Conservation (phyloP, 2,329 filamentous ascomycete species). For the Orbilia ellipsospora region DNA sequence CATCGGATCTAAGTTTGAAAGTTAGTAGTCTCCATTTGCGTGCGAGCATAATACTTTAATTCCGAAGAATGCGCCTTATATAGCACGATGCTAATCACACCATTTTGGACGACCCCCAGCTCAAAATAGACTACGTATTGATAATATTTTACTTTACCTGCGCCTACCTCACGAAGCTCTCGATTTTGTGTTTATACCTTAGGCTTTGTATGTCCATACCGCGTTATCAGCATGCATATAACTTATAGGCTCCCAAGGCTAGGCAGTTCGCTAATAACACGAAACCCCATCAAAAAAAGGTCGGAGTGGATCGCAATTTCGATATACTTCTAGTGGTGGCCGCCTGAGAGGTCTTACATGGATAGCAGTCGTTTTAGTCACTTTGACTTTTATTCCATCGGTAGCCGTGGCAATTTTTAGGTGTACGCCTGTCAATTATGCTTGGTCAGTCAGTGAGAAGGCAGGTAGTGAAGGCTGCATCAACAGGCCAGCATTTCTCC, state of each 20-base stretch:
- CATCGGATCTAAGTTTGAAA: conserved; percentile 7
- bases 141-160: conserved; percentile 39
- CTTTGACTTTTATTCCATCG: conserved; percentile 40
- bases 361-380: conserved; percentile 25
- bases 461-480: not conserved
- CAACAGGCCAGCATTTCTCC: conserved; percentile 28
- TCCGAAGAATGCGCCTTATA: too few relatives aligned
- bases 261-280: too few relatives aligned
- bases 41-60: not conserved
- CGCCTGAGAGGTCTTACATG: conserved; percentile 39
- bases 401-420: conserved; percentile 26
- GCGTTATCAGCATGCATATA: too few relatives aligned
- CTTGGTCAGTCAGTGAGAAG: conserved; percentile 8
- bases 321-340: conserved; percentile 41
- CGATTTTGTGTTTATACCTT: conserved; percentile 35
- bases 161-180: conserved; percentile 46
- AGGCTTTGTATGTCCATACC: conserved; percentile 29
- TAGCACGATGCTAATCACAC: not conserved
- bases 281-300: conserved; percentile 1
- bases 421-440: conserved; percentile 12
- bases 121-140: conserved; percentile 32
- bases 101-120: not conserved
- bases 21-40: not conserved
- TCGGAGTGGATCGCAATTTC: conserved; percentile 34
- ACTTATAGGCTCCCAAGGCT: too few relatives aligned